A percentile compares a stretch with the other conserved stretches of the same genome.
These are phyloP conservation scores for Linum lewisii DNA, from an alignment of 345 rosid species.

Conservation along the genomic window DNA sequence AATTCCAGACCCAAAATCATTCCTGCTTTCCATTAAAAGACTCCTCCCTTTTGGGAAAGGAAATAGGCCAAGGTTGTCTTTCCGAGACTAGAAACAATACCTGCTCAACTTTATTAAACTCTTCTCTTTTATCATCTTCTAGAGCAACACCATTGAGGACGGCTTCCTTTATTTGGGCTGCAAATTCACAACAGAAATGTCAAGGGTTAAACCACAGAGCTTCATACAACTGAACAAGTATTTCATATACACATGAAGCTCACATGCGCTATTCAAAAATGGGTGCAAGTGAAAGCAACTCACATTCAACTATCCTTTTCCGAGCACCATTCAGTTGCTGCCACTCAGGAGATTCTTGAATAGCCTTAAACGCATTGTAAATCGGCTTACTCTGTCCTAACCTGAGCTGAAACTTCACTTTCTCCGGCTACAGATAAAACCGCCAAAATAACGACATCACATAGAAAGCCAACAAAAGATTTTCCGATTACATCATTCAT, in stretches of 20 bases:
- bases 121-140: slow-evolving; percentile 70
- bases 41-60: neutral
- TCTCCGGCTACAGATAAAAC: slow-evolving; percentile 50
- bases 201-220: slow-evolving; percentile 11
- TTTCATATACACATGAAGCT: neutral
- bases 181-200: slow-evolving; percentile 13
- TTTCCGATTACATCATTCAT: too few species aligned
- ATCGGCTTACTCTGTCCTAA: slow-evolving; percentile 77
- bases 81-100: slow-evolving; percentile 19
- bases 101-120: slow-evolving; percentile 90
- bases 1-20: neutral
- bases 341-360: slow-evolving; percentile 64
- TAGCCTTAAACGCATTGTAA: slow-evolving; percentile 62
- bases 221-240: slow-evolving; percentile 2
- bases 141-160: slow-evolving; percentile 87
- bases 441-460: too few species aligned
- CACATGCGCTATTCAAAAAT: neutral
- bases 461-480: too few species aligned
- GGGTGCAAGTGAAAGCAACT: slow-evolving; percentile 12
- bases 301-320: slow-evolving; percentile 65
- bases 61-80: neutral
- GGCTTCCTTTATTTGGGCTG: slow-evolving; percentile 77
- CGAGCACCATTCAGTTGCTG: slow-evolving; percentile 49
- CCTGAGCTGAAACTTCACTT: slow-evolving; percentile 61
- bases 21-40: too few species aligned